Percentiles rank a stretch among this genome's conserved stretches.
These are phyloP conservation scores for Chlorella sp. DNA, from an alignment of 139 green algal genomes.

Conservation along the genomic window DNA sequence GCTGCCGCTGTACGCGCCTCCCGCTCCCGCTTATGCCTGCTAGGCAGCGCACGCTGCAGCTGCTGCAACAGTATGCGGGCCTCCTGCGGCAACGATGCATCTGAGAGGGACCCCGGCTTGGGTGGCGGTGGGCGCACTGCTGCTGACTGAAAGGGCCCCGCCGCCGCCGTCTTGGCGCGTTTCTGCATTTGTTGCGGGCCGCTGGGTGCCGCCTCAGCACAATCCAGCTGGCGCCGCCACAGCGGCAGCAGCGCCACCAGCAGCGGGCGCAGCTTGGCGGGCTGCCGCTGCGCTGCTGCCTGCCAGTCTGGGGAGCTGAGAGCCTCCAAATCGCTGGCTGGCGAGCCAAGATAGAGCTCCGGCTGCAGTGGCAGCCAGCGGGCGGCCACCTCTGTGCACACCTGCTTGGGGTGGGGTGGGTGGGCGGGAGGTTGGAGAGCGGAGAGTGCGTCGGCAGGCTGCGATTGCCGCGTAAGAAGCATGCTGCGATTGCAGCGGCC, in stretches of 20 bases:
- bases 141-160: slow-evolving; percentile 1
- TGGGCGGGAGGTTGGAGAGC: not conserved
- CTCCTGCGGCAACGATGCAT: not conserved
- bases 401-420: not conserved
- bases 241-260: not conserved
- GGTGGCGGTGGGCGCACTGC: not conserved
- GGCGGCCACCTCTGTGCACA: slow-evolving; percentile 4
- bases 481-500: too few relatives aligned
- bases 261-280: not conserved
- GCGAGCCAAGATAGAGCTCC: slow-evolving; percentile 2
- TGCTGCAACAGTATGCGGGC: not conserved
- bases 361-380: not conserved
- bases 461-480: not conserved
- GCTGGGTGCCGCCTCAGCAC: not conserved
- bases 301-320: not conserved
- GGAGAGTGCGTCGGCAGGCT: not conserved
- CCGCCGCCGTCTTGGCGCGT: not conserved
- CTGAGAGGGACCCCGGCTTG: not conserved
- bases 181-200: not conserved
- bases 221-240: not conserved
- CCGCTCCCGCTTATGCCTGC: not conserved
- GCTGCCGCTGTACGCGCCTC: not conserved
- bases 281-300: too few relatives aligned
- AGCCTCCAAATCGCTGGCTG: not conserved
- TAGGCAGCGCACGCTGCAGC: not conserved